Evolutionary conservation across 257 asterid genomes (phyloP), one percentile per base, ranked within the genome.

Genomic region (Capsicum baccatum): DNA sequence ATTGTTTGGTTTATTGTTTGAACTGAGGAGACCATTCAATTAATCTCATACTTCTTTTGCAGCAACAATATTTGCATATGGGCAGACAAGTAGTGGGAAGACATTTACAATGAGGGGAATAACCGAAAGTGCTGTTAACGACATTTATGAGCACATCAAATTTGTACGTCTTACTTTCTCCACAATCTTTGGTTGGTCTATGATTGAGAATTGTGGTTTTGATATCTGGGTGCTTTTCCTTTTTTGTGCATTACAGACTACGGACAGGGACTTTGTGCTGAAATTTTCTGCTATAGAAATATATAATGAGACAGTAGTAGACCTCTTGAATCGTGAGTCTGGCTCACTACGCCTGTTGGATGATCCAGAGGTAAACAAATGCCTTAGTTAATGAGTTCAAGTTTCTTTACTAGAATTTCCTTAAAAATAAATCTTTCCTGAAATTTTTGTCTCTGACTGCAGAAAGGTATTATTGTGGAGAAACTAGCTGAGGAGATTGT

Each of bases 81-180:
- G 98, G 66, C 98, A 97, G 90, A 97, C 98, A 80, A 94, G 98
- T 80, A 97, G 99, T 83, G 99, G 99, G 39, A 97, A 97, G 90
- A 95, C 99, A 11, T 97, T 90, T 87, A 97, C 99, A 35, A 97
- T 97, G 97, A 92, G 96, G 89, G 99, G 98, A 56, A 93, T 97
- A 84, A 91, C 97, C 37, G 99, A 94, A 86, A 89, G 90, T 91
- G 96, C 94, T 50, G 88, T 97, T 70, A 92, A 88, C 83, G 98
- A 97, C 92, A 95, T 97, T 50, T 95, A 91, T 86, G 90, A 92
- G 88, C 97, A 93, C 87, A 88, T 97, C 68, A 88, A 87, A 79
- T 71, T n/a, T 42, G 99, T 97, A 89, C 86, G 90, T 85, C 71
- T 13, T 42, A 71, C 81, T 73, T 50, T 54, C 78, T 47, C 35